phyloP scores from a whole-genome alignment of 345 rosid genomes.

The Brassica incana region DNA sequence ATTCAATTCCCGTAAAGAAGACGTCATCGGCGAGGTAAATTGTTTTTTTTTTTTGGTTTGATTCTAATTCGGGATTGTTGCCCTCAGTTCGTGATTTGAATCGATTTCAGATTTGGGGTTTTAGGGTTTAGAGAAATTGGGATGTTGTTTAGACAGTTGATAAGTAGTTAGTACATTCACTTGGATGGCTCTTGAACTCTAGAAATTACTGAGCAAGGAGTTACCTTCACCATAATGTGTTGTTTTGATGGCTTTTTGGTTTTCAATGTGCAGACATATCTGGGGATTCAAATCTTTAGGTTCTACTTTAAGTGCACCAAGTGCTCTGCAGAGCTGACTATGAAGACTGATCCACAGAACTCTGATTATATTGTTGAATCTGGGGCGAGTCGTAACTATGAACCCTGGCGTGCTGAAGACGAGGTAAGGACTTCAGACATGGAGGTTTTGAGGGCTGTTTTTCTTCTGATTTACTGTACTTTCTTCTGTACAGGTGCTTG shows the following conservation, averaged over 20 bases:
- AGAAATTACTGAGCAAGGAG: neutral
- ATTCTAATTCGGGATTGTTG: neutral
- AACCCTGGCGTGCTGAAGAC: conserved; percentile 96
- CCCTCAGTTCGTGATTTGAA: neutral
- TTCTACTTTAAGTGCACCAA: conserved; percentile 94
- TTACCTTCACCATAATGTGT: neutral
- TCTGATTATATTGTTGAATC: conserved; percentile 90
- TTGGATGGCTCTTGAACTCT: neutral
- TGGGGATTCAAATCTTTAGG: conserved; percentile 86
- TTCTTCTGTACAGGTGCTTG: conserved; percentile 47
- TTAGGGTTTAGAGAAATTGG: conserved; percentile 31
- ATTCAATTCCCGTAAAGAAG: conserved; percentile 95
- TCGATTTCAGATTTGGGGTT: conserved; percentile 25
- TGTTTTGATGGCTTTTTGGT: neutral
- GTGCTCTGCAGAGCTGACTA: conserved; percentile 86
- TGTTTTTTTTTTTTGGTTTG: neutral
- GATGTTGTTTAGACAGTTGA: neutral
- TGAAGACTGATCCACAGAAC: conserved; percentile 94
- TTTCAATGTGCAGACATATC: conserved; percentile 59
- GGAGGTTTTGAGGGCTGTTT: no score
- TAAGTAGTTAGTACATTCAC: neutral
- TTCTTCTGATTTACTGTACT: no score
- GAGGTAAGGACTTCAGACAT: conserved; percentile 49
- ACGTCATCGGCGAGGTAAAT: conserved; percentile 80
- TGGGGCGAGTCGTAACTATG: conserved; percentile 82